phyloP scores from a whole-genome alignment of 257 asterid species.

The Solanum corneliomulleri region DNA sequence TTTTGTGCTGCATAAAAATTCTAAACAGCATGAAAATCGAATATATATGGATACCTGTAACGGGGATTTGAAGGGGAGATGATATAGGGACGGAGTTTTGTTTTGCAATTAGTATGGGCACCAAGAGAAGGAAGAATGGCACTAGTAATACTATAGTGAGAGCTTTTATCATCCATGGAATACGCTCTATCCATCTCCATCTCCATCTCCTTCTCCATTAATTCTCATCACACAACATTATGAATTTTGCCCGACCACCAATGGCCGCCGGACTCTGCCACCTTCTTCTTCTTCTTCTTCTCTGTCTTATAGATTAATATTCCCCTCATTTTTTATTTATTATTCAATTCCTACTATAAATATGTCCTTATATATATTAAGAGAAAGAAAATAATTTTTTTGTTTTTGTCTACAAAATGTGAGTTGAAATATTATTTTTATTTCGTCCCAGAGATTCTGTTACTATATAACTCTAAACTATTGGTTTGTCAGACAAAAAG shows the following conservation, averaged over 20 bases:
- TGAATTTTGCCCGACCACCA: neutral
- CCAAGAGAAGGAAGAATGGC: slow-evolving; percentile 68
- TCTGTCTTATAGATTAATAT: neutral
- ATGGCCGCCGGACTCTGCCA: neutral
- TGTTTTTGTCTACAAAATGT: neutral
- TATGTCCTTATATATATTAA: neutral
- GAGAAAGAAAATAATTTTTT: too few species aligned
- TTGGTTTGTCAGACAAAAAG: neutral
- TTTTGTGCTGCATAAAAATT: neutral
- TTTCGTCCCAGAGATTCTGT: neutral
- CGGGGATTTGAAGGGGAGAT: slow-evolving; percentile 49
- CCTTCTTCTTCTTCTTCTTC: neutral
- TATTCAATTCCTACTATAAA: neutral
- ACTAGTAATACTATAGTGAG: slow-evolving; percentile 36
- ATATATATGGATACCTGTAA: slow-evolving; percentile 18
- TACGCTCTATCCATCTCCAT: neutral
- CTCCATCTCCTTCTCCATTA: slow-evolving; percentile 27
- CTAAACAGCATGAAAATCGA: neutral
- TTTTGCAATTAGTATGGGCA: slow-evolving; percentile 27
- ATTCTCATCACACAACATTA: neutral
- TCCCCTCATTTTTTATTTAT: neutral
- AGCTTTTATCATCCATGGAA: slow-evolving; percentile 37
- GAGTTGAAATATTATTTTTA: neutral
- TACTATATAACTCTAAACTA: neutral
- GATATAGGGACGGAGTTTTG: slow-evolving; percentile 28